A percentile compares a stretch with the other conserved stretches of the same genome.
phyloP scores from a whole-genome alignment of 2,329 filamentous ascomycete species.

The Pezicula carpinea region DNA sequence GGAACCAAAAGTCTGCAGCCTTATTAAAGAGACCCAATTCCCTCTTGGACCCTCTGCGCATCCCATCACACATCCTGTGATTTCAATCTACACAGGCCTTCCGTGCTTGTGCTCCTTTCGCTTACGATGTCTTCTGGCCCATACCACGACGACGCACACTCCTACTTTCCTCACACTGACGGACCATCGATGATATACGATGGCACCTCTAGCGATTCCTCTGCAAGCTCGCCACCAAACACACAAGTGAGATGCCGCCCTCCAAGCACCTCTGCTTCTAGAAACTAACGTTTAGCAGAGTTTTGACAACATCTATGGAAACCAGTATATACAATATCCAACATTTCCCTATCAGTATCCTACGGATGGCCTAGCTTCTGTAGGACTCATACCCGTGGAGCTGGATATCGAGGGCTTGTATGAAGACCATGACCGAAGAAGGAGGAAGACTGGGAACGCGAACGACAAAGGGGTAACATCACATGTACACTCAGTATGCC shows the following conservation, averaged over 20 bases:
- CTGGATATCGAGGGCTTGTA: slow-evolving; percentile 29
- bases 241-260: slow-evolving; percentile 19
- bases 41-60: too few species aligned
- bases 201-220: slow-evolving; percentile 27
- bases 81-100: too few species aligned
- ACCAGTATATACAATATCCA: slow-evolving; percentile 19
- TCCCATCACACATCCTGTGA: too few species aligned
- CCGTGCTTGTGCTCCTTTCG: neutral
- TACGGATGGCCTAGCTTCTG: slow-evolving; percentile 17
- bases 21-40: too few species aligned
- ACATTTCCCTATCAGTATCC: slow-evolving; percentile 26
- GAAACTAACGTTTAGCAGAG: slow-evolving; percentile 10
- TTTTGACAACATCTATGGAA: slow-evolving; percentile 23
- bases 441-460: slow-evolving; percentile 21
- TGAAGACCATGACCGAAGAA: slow-evolving; percentile 28
- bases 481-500: slow-evolving; percentile 29
- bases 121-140: slow-evolving; percentile 21
- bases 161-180: slow-evolving; percentile 19
- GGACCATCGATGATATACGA: slow-evolving; percentile 23
- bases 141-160: slow-evolving; percentile 16
- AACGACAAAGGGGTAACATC: slow-evolving; percentile 26
- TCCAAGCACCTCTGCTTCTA: neutral
- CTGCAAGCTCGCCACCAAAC: slow-evolving; percentile 26
- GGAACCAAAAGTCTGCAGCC: too few species aligned
- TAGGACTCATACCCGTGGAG: slow-evolving; percentile 28